A percentile compares a stretch with the other conserved stretches of the same genome.
Conservation (phyloP, 768 basidiomycete species). For the Pulveroboletus sp. region DNA sequence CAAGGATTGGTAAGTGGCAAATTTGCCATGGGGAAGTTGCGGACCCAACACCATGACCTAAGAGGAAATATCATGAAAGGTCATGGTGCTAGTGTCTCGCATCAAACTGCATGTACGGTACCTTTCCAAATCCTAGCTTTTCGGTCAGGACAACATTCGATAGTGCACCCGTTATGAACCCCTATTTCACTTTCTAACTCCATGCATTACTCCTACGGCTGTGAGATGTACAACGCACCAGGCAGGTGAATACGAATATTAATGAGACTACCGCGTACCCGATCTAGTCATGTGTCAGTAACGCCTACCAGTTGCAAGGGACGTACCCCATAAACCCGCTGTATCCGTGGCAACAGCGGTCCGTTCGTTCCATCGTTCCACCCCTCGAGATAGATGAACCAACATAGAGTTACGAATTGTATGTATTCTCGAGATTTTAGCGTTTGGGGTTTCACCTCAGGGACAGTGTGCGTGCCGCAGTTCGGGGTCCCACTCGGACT, state of each 20-base stretch:
- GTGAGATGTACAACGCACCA: constrained; percentile 28
- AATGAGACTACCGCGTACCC: constrained; percentile 50
- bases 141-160: constrained; percentile 45
- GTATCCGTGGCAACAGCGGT: constrained; percentile 69
- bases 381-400: constrained; percentile 56
- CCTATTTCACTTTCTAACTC: constrained; percentile 23
- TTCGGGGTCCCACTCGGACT: background rate
- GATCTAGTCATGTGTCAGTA: constrained; percentile 31
- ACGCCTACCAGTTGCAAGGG: background rate
- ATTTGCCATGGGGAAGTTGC: background rate
- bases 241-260: constrained; percentile 48
- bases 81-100: background rate
- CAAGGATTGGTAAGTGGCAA: background rate
- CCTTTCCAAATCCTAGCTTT: constrained; percentile 41
- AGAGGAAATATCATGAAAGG: background rate
- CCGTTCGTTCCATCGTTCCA: constrained; percentile 79
- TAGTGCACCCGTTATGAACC: constrained; percentile 42
- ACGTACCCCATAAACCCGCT: constrained; percentile 46
- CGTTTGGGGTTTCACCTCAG: constrained; percentile 2
- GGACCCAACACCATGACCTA: constrained; percentile 39
- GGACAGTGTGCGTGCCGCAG: background rate
- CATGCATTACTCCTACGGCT: constrained; percentile 6
- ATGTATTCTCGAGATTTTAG: constrained; percentile 25
- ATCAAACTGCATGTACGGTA: constrained; percentile 6
- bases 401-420: constrained; percentile 54